These are phyloP conservation scores for Breviolum minutum DNA, from an alignment of 73 alveolate species.

Conservation along the genomic window DNA sequence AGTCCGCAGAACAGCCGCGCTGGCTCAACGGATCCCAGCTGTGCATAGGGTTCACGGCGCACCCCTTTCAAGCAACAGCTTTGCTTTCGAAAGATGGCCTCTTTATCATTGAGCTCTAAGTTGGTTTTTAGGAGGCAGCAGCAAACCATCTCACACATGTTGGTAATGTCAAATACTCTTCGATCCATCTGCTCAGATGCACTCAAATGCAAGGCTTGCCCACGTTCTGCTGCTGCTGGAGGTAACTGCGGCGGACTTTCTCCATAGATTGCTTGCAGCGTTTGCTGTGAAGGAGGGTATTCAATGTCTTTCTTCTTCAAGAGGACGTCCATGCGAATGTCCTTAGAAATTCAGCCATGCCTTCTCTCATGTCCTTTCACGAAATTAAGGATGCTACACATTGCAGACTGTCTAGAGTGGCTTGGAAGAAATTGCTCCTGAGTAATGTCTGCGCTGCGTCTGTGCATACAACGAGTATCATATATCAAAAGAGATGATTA, in stretches of 20 bases:
- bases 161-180: not conserved
- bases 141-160: not conserved
- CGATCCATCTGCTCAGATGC: slow-evolving; percentile 73
- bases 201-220: slow-evolving; percentile 17
- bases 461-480: too few relatives aligned
- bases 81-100: slow-evolving; percentile 42
- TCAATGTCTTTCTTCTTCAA: slow-evolving; percentile 6
- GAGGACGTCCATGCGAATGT: slow-evolving; percentile 55
- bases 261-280: slow-evolving; percentile 51
- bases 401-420: too few relatives aligned
- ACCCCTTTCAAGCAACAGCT: not conserved
- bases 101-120: slow-evolving; percentile 68
- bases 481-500: too few relatives aligned
- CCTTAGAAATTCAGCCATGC: not conserved
- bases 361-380: not conserved
- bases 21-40: slow-evolving; percentile 76
- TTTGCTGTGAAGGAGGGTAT: slow-evolving; percentile 72
- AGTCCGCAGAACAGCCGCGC: not conserved
- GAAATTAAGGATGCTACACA: too few relatives aligned
- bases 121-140: slow-evolving; percentile 1
- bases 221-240: not conserved
- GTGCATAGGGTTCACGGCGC: slow-evolving; percentile 71
- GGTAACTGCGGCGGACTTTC: slow-evolving; percentile 22
- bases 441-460: too few relatives aligned
- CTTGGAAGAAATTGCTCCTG: too few relatives aligned